Evolutionary conservation across 192 early-diverging fungal genomes (phyloP).

Genomic region (Linnemannia schmuckeri): DNA sequence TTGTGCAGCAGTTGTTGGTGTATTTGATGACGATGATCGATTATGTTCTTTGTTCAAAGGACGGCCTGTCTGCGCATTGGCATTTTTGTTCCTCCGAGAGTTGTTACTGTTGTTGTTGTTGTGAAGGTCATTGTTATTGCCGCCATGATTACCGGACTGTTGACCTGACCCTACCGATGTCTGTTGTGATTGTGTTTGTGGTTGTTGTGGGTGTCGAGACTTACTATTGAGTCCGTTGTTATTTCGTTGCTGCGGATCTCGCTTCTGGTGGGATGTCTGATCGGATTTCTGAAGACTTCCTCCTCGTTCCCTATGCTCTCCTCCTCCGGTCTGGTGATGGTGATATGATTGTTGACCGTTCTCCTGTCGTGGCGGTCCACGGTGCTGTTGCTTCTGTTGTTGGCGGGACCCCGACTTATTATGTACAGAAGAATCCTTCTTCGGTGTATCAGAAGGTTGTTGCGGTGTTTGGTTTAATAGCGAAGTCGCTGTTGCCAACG

Average conservation of each 20-base stretch:
- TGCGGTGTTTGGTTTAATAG: neutral
- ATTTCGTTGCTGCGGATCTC: neutral
- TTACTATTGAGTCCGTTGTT: neutral
- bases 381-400: neutral
- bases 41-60: constrained; percentile 22
- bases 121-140: neutral
- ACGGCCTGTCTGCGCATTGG: constrained; percentile 16
- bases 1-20: neutral
- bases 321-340: constrained; percentile 5
- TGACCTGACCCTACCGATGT: neutral
- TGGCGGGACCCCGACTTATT: neutral
- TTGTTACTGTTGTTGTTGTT: neutral
- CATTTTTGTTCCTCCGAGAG: neutral
- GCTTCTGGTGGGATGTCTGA: neutral
- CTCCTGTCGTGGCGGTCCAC: neutral
- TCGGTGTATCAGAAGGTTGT: neutral
- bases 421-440: neutral
- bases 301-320: neutral
- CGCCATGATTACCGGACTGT: constrained; percentile 18
- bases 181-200: neutral
- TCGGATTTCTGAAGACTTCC: neutral
- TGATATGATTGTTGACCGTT: constrained; percentile 3
- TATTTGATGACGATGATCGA: neutral
- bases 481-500: neutral
- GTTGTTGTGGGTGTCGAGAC: neutral